Percentiles rank a stretch among this genome's conserved stretches.
phyloP scores from a whole-genome alignment of 768 basidiomycete genomes.

The Amanita exitialis region DNA sequence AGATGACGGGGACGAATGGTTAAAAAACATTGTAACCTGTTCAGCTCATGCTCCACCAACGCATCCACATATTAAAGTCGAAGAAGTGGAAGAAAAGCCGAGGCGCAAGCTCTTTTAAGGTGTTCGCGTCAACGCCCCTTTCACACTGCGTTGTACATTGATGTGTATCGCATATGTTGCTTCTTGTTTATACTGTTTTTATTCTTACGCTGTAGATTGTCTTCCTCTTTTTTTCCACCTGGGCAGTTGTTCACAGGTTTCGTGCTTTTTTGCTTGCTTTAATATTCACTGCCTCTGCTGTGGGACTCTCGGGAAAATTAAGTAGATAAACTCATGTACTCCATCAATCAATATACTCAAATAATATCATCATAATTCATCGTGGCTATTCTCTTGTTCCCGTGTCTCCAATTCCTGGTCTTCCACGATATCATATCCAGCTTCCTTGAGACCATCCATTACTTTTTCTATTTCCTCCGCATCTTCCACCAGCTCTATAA shows the following conservation, averaged over 20 bases:
- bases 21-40: constrained; percentile 65
- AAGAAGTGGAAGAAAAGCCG: constrained; percentile 55
- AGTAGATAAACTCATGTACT: constrained; percentile 3
- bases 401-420: neutral
- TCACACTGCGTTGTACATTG: too few species aligned
- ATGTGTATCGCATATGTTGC: constrained; percentile 1
- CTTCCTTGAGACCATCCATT: constrained; percentile 40
- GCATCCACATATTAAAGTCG: constrained; percentile 69
- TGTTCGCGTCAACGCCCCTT: neutral
- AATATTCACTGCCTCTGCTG: neutral
- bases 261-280: neutral
- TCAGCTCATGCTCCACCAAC: constrained; percentile 35
- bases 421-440: constrained; percentile 36
- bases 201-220: constrained; percentile 6
- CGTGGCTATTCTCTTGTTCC: constrained; percentile 7
- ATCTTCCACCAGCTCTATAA: constrained; percentile 36
- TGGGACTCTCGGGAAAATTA: neutral
- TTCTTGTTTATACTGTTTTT: constrained; percentile 11
- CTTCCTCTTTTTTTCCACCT: constrained; percentile 1
- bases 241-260: neutral
- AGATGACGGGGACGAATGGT: constrained; percentile 84
- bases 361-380: constrained; percentile 10
- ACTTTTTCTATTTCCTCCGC: constrained; percentile 33
- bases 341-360: neutral
- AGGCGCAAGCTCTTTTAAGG: constrained; percentile 69